Evolutionary conservation across 306 rosid genomes (phyloP), one percentile per base, ranked within the genome.

Genomic region (Hippophae gyantsensis): DNA sequence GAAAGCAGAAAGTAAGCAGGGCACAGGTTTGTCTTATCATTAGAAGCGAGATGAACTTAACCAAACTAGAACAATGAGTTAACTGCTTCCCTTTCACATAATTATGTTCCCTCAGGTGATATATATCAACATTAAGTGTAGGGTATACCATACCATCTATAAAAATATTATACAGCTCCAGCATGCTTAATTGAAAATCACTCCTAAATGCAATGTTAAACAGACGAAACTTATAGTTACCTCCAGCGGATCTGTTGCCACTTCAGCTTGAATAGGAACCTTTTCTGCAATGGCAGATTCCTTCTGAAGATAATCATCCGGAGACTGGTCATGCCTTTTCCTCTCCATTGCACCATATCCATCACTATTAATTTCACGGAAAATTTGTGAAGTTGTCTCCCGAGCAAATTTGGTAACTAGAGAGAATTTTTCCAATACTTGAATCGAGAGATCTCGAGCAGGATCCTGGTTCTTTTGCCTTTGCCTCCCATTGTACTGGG

Each of bases 401-500:
- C 96, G 93, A 57, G 99, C 97, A 86, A 93, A 93, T 82, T 62
- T 93, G 45, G 99, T 93, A 61, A 93, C 97, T 7, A 93, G 94
- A 73, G 99, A 93, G 76, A 92, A 92, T 62, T 88, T 93, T 82
- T 93, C 97, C 75, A 88, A 69, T 58, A 88, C 95, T 61, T 93
- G 94, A 73, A 93, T 88, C 64, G 99, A 89, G 73, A 93, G 71
- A 76, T 90, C 98, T 51, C 95, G 89, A 43, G 84, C 79, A 73
- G 97, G 95, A 81, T 90, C 95, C 13, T 90, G 77, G 62, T 13
- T 67, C 79, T 81, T 82, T 55, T 76, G 82, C 59, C 83, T 80
- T 58, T 80, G 77, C 74, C 84, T 83, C 67, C 74, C 90, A 55
- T 56, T 78, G 71, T 82, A 84, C n/a, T 43, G 88, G 61, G 82